Conservation (phyloP, 495 filamentous ascomycete species). For the Clavariopsis aquatica region DNA sequence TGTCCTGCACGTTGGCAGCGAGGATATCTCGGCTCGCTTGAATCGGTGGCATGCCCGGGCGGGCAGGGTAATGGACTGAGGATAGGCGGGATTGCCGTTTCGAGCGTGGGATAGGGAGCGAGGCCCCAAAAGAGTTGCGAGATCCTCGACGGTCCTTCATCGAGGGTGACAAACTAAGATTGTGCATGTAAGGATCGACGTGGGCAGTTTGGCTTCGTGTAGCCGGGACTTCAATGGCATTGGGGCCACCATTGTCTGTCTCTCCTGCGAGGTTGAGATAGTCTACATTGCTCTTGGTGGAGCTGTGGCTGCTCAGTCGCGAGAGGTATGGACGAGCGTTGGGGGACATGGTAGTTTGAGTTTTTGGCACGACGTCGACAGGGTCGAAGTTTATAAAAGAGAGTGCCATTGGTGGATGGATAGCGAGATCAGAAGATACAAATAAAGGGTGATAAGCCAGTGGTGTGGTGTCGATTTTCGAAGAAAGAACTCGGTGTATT, state of each 20-base stretch:
- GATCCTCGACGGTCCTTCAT: slow-evolving; percentile 67
- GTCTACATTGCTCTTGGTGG: slow-evolving; percentile 36
- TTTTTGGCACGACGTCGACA: no score
- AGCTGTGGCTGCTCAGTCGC: slow-evolving; percentile 18
- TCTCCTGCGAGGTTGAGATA: slow-evolving; percentile 51
- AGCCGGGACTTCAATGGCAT: slow-evolving; percentile 71
- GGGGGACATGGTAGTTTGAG: slow-evolving; percentile 43
- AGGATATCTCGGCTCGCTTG: slow-evolving; percentile 67
- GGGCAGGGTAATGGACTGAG: slow-evolving; percentile 49
- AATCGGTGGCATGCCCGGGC: slow-evolving; percentile 53
- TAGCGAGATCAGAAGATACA: neutral
- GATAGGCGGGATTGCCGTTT: slow-evolving; percentile 69
- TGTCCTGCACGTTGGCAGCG: slow-evolving; percentile 71
- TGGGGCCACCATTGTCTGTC: slow-evolving; percentile 45
- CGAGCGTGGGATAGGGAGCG: slow-evolving; percentile 73
- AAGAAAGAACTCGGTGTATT: no score
- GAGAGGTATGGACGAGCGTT: slow-evolving; percentile 37
- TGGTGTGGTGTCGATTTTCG: no score
- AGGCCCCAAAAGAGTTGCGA: slow-evolving; percentile 76
- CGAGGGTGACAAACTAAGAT: slow-evolving; percentile 66
- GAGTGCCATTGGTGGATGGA: slow-evolving; percentile 4
- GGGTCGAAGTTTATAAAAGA: neutral
- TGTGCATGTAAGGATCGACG: slow-evolving; percentile 71
- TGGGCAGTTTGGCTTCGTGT: slow-evolving; percentile 69
- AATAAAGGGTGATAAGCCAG: no score